Percentiles rank a stretch among this genome's conserved stretches.
Evolutionary conservation across 2,329 filamentous ascomycete genomes (phyloP).

Genomic region (Scedosporium boydii): DNA sequence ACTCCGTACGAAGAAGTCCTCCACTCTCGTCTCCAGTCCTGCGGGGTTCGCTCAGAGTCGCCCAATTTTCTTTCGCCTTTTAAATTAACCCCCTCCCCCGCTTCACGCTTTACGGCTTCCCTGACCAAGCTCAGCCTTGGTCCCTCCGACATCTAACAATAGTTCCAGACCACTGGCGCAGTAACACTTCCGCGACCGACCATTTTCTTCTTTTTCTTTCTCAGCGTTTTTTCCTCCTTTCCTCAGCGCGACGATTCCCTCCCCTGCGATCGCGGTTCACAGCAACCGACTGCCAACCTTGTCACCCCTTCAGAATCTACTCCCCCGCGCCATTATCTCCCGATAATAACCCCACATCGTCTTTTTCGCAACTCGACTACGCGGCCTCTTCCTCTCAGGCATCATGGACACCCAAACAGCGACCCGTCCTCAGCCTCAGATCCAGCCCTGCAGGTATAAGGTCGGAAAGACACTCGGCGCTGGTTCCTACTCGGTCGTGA

Average conservation of each 20-base stretch:
- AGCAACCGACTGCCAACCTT: too few species aligned
- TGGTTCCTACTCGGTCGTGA: slow-evolving; percentile 95
- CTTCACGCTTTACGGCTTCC: neutral
- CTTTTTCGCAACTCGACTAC: neutral
- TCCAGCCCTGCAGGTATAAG: slow-evolving; percentile 96
- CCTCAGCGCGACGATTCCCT: neutral
- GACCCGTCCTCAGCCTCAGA: slow-evolving; percentile 41
- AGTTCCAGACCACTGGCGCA: neutral
- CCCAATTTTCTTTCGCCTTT: neutral
- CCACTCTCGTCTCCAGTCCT: neutral
- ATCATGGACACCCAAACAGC: slow-evolving; percentile 4
- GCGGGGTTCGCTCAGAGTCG: neutral
- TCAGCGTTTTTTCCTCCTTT: neutral
- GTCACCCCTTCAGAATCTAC: neutral
- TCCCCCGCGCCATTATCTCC: neutral
- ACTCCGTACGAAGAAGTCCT: too few species aligned
- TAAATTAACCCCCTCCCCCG: neutral
- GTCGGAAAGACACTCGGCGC: slow-evolving; percentile 96
- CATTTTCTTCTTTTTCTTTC: neutral
- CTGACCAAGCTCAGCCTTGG: neutral
- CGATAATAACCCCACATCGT: neutral
- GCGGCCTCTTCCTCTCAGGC: neutral
- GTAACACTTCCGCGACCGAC: neutral
- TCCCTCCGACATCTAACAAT: neutral
- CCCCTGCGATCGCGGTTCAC: too few species aligned